phyloP scores from a whole-genome alignment of 2,329 filamentous ascomycete genomes.

The Zymoseptoria pseudotritici region DNA sequence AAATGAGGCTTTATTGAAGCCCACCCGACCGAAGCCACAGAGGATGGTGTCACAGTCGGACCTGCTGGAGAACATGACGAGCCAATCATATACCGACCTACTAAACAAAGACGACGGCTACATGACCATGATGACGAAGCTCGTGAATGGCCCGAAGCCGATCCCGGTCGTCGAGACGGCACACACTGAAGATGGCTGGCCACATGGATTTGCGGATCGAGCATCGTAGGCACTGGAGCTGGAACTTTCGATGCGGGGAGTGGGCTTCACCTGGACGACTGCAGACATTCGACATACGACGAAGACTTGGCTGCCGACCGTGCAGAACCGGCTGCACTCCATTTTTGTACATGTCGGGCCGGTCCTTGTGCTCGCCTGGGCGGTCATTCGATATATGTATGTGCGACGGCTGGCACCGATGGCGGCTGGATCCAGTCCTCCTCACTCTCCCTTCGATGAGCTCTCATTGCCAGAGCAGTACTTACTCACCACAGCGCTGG shows the following conservation, averaged over 20 bases:
- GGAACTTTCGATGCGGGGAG: constrained; percentile 38
- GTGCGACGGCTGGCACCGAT: constrained; percentile 21
- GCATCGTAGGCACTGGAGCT: constrained; percentile 40
- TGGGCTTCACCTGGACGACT: constrained; percentile 40
- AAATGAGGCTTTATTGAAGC: constrained; percentile 5
- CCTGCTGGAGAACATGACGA: constrained; percentile 22
- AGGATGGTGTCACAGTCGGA: constrained; percentile 14
- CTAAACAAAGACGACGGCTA: constrained; percentile 16
- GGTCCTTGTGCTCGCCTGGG: constrained; percentile 31
- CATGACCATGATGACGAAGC: constrained; percentile 11
- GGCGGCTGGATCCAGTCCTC: constrained; percentile 1
- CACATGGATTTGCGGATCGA: constrained; percentile 32
- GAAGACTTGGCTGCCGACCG: constrained; percentile 38
- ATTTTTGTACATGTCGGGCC: constrained; percentile 34
- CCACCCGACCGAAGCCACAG: constrained; percentile 9
- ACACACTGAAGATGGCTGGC: constrained; percentile 34
- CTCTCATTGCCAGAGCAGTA: constrained; percentile 31
- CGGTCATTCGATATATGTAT: constrained; percentile 30
- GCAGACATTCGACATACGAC: constrained; percentile 39
- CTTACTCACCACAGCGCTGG: constrained; percentile 34
- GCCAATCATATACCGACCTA: constrained; percentile 16
- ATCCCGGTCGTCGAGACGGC: constrained; percentile 34
- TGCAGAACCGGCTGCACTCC: constrained; percentile 34
- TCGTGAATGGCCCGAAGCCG: constrained; percentile 19
- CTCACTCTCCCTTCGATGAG: constrained; percentile 28